phyloP scores from a whole-genome alignment of 2,329 filamentous ascomycete genomes.

The Trichophyton equinum region DNA sequence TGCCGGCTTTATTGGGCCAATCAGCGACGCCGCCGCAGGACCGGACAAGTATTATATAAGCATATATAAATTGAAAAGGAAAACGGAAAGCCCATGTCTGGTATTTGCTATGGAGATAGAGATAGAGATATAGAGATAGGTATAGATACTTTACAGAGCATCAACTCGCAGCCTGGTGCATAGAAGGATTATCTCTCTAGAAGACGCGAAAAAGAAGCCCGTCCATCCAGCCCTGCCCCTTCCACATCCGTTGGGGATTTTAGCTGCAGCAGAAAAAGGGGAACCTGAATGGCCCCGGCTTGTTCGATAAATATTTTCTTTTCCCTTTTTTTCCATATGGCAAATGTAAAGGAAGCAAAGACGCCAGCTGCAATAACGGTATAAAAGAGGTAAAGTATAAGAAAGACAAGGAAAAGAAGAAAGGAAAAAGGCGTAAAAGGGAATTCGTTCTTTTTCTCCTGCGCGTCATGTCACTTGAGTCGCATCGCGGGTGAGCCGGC shows the following conservation, averaged over 20 bases:
- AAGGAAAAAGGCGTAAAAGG: not conserved
- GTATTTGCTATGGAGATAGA: too few relatives aligned
- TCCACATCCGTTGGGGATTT: not conserved
- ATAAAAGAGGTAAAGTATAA: not conserved
- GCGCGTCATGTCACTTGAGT: not conserved
- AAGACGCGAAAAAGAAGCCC: not conserved
- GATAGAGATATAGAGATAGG: too few relatives aligned
- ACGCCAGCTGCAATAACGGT: not conserved
- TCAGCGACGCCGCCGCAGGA: not conserved
- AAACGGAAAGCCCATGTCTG: too few relatives aligned
- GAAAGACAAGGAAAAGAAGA: not conserved
- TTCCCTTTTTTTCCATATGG: too few relatives aligned
- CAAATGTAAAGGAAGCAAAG: not conserved
- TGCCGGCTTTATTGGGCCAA: not conserved
- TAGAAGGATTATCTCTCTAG: not conserved
- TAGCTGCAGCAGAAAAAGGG: not conserved
- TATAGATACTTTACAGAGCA: not conserved
- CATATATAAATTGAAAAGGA: not conserved
- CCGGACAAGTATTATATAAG: not conserved
- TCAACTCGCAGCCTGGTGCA: not conserved
- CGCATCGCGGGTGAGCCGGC: not conserved
- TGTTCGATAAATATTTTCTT: not conserved
- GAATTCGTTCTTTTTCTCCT: not conserved
- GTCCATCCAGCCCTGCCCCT: not conserved
- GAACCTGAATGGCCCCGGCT: not conserved